Evolutionary conservation across 148 eudicot species (phyloP).

Genomic region (Selenicereus undatus): DNA sequence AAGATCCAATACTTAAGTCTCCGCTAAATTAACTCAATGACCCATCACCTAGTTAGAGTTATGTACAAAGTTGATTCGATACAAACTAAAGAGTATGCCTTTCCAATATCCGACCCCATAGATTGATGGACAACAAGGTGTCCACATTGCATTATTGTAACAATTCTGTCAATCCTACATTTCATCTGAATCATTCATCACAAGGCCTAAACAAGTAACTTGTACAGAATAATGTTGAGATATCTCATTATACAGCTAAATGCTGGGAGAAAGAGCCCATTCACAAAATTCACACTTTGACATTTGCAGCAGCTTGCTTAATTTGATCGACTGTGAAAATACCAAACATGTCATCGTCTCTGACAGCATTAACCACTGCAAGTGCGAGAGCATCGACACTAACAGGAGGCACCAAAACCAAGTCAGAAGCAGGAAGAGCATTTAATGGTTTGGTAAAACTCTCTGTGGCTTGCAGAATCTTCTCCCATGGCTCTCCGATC

Average conservation of each 20-base stretch:
- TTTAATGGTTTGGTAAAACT: conserved; percentile 65
- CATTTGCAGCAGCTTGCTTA: conserved; percentile 78
- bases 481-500: conserved; percentile 84
- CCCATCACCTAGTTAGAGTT: too few relatives aligned
- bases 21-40: too few relatives aligned
- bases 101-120: too few relatives aligned
- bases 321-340: conserved; percentile 86
- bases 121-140: too few relatives aligned
- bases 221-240: too few relatives aligned
- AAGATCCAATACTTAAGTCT: too few relatives aligned
- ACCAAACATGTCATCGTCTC: conserved; percentile 85
- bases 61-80: too few relatives aligned
- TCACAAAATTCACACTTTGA: conserved; percentile 39
- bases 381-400: conserved; percentile 84
- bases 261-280: neutral
- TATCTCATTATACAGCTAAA: neutral
- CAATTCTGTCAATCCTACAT: too few relatives aligned
- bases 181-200: too few relatives aligned
- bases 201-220: too few relatives aligned
- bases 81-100: too few relatives aligned
- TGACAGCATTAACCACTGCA: conserved; percentile 67
- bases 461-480: conserved; percentile 51
- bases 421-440: conserved; percentile 82
- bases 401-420: conserved; percentile 84
- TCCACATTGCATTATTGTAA: too few relatives aligned